Conservation (phyloP, 768 basidiomycete species). For the Filobasidium floriforme region DNA sequence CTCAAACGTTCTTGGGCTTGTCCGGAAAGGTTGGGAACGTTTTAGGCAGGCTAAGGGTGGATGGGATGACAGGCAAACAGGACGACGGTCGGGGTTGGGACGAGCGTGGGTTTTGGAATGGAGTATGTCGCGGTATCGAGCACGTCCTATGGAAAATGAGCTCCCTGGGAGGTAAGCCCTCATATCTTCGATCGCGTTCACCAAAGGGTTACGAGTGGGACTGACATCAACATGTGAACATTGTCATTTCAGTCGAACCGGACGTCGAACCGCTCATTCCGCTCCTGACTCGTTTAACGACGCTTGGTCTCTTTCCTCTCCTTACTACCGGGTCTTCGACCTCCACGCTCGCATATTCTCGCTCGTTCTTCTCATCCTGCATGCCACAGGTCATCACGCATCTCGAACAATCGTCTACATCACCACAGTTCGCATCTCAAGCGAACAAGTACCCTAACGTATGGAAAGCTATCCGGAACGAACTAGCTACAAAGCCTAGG, state of each 20-base stretch:
- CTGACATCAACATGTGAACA: too few relatives aligned
- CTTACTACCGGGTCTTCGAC: slow-evolving; percentile 36
- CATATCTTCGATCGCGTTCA: neutral
- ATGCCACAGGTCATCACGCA: slow-evolving; percentile 44
- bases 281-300: neutral
- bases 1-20: neutral
- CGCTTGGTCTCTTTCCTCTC: slow-evolving; percentile 28
- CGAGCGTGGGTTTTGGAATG: neutral
- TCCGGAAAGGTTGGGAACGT: neutral
- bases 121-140: neutral
- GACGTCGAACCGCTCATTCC: neutral
- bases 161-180: neutral
- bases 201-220: too few relatives aligned
- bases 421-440: neutral
- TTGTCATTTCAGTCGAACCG: neutral
- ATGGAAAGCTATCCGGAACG: neutral
- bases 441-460: neutral
- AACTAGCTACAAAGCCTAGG: slow-evolving; percentile 9
- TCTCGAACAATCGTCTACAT: slow-evolving; percentile 26
- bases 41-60: too few relatives aligned
- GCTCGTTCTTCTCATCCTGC: slow-evolving; percentile 52
- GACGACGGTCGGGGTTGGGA: neutral
- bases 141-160: neutral
- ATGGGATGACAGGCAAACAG: neutral
- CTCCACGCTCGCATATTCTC: slow-evolving; percentile 44